Conservation (phyloP, 257 asterid species). For the Echites panduratus region DNA sequence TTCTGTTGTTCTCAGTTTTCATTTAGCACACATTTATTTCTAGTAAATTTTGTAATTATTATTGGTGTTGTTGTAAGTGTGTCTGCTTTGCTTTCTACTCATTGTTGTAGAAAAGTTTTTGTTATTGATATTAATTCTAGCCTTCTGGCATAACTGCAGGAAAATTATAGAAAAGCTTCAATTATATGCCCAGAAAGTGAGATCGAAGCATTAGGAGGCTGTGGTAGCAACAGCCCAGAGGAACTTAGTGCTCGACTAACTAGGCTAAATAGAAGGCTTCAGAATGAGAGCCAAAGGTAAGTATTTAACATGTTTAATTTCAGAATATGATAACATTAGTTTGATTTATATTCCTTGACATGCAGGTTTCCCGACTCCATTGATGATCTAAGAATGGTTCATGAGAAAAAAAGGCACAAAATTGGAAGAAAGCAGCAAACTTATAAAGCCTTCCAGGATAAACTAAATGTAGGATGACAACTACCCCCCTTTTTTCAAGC, state of each 20-base stretch:
- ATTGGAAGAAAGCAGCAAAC: slow-evolving; percentile 55
- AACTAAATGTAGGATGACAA: slow-evolving; percentile 51
- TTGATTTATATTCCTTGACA: neutral
- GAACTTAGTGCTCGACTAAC: slow-evolving; percentile 56
- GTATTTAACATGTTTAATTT: neutral
- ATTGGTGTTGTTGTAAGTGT: neutral
- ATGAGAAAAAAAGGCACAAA: slow-evolving; percentile 57
- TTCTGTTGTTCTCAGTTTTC: neutral
- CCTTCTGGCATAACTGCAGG: slow-evolving; percentile 43
- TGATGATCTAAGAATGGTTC: slow-evolving; percentile 68
- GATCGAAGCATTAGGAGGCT: slow-evolving; percentile 60
- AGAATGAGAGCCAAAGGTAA: slow-evolving; percentile 74
- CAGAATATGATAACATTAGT: neutral
- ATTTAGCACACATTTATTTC: neutral
- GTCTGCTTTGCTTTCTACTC: neutral
- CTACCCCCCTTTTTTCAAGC: neutral
- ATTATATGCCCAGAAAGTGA: slow-evolving; percentile 71
- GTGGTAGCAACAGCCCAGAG: slow-evolving; percentile 62
- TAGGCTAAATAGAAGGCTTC: slow-evolving; percentile 52
- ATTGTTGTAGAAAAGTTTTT: neutral
- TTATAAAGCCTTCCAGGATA: slow-evolving; percentile 58
- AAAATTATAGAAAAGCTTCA: slow-evolving; percentile 62
- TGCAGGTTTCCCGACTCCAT: slow-evolving; percentile 80
- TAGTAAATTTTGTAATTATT: neutral
- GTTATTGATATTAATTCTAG: slow-evolving; percentile 14